Evolutionary conservation across 139 green algal genomes (phyloP).

Genomic region (Volvox africanus): DNA sequence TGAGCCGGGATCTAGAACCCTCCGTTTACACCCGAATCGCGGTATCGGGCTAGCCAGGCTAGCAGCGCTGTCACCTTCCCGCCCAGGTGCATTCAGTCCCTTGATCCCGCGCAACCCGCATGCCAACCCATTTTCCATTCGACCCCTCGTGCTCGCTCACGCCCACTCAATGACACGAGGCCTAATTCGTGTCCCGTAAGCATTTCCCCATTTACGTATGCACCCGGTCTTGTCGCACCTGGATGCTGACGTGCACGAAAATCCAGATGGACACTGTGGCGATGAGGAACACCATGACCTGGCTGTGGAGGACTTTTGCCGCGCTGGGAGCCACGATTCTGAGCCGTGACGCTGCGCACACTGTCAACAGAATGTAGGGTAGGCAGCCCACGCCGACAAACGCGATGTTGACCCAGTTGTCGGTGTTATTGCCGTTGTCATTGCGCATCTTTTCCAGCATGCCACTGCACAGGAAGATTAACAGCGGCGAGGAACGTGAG

Average conservation of each 20-base stretch:
- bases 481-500: too few relatives aligned
- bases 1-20: too few relatives aligned
- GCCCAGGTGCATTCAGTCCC: too few relatives aligned
- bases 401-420: constrained; percentile 61
- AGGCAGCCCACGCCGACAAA: not conserved
- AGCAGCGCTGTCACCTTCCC: too few relatives aligned
- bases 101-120: not conserved
- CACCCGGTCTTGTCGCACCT: constrained; percentile 3
- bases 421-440: constrained; percentile 66
- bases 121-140: not conserved
- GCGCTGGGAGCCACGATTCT: constrained; percentile 46
- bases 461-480: constrained; percentile 14
- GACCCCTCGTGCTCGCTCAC: not conserved
- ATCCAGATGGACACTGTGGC: constrained; percentile 47
- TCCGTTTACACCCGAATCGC: too few relatives aligned
- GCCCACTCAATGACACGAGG: constrained; percentile 43
- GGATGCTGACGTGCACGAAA: constrained; percentile 35
- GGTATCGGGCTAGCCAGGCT: too few relatives aligned
- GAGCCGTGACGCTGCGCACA: constrained; percentile 43
- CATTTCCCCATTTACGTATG: not conserved
- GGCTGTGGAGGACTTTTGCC: not conserved
- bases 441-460: constrained; percentile 65
- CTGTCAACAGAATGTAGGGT: constrained; percentile 56
- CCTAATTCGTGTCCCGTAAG: not conserved
- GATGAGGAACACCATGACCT: constrained; percentile 57